A percentile compares a stretch with the other conserved stretches of the same genome.
Evolutionary conservation across 2,329 filamentous ascomycete genomes (phyloP).

Genomic region (Aspergillus sp.): DNA sequence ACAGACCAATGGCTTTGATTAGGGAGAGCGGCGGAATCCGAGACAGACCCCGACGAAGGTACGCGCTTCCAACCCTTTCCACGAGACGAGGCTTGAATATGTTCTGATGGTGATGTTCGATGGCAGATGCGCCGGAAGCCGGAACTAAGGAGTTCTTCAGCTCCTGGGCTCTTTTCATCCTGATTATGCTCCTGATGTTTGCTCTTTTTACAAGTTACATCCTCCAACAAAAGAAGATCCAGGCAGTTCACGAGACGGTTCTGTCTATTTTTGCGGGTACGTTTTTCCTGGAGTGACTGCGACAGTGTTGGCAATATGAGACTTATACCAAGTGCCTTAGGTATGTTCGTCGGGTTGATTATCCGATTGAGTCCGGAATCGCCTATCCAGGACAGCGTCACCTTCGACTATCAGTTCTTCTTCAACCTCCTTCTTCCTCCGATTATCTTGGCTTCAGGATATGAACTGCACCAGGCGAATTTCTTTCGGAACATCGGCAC

Average conservation of each 20-base stretch:
- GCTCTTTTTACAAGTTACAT: conserved; percentile 97
- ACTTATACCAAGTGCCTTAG: conserved; percentile 45
- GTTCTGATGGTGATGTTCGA: conserved; percentile 21
- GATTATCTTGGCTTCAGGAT: conserved; percentile 95
- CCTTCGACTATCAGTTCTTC: conserved; percentile 99
- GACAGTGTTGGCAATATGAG: not conserved
- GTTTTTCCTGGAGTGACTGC: conserved; percentile 3
- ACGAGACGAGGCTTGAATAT: not conserved
- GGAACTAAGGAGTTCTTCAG: conserved; percentile 91
- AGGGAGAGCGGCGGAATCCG: conserved; percentile 38
- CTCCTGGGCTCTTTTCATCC: conserved; percentile 96
- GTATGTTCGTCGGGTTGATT: conserved; percentile 91
- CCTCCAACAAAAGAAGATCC: conserved; percentile 93
- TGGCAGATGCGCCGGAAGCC: conserved; percentile 67
- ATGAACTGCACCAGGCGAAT: conserved; percentile 96
- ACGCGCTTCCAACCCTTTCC: conserved; percentile 21
- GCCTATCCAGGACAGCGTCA: conserved; percentile 85
- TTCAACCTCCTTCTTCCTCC: conserved; percentile 98
- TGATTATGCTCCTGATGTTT: conserved; percentile 88
- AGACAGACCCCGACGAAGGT: conserved; percentile 41
- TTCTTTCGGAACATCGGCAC: conserved; percentile 98
- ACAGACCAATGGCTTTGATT: conserved; percentile 5
- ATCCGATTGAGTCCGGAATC: conserved; percentile 78
- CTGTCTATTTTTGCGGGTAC: conserved; percentile 94
- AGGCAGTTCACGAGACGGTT: conserved; percentile 96